Evolutionary conservation across 805 yeast species (phyloP).

Genomic region (Metschnikowia rubicola): DNA sequence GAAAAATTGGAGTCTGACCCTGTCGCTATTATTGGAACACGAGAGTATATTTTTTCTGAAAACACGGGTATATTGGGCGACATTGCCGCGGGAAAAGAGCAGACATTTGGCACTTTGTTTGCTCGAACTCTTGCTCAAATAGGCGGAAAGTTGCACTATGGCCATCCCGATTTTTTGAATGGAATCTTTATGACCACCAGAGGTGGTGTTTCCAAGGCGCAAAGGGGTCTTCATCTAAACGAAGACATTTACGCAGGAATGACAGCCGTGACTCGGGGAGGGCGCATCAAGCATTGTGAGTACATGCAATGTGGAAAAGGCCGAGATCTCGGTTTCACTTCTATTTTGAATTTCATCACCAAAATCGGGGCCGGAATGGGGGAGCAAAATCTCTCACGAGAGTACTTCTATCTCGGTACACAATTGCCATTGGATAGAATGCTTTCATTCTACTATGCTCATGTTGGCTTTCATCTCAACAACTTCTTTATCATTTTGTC

Average conservation of each 20-base stretch:
- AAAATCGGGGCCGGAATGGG: slow-evolving; percentile 95
- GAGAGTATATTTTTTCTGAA: slow-evolving; percentile 85
- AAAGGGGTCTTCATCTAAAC: slow-evolving; percentile 78
- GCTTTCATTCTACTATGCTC: slow-evolving; percentile 81
- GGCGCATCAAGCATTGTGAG: slow-evolving; percentile 83
- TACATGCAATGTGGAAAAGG: slow-evolving; percentile 90
- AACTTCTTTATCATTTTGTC: slow-evolving; percentile 76
- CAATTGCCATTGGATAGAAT: slow-evolving; percentile 78
- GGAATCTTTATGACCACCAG: slow-evolving; percentile 75
- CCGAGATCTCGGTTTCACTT: slow-evolving; percentile 84
- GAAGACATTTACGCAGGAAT: slow-evolving; percentile 90
- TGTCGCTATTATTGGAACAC: slow-evolving; percentile 80
- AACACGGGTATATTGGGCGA: slow-evolving; percentile 84
- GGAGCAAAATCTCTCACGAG: slow-evolving; percentile 83
- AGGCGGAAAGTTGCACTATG: slow-evolving; percentile 85
- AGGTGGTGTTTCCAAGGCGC: slow-evolving; percentile 87
- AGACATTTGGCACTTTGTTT: slow-evolving; percentile 80
- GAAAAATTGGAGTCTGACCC: slow-evolving; percentile 25
- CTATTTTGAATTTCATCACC: slow-evolving; percentile 80
- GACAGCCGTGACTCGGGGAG: slow-evolving; percentile 80
- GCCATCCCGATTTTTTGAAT: slow-evolving; percentile 84
- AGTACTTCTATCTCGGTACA: slow-evolving; percentile 77
- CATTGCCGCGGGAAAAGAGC: slow-evolving; percentile 89
- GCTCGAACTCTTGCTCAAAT: slow-evolving; percentile 81
- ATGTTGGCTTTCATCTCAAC: slow-evolving; percentile 82